A percentile compares a stretch with the other conserved stretches of the same genome.
phyloP scores from a whole-genome alignment of 345 rosid species.

The Euphorbia lathyris region DNA sequence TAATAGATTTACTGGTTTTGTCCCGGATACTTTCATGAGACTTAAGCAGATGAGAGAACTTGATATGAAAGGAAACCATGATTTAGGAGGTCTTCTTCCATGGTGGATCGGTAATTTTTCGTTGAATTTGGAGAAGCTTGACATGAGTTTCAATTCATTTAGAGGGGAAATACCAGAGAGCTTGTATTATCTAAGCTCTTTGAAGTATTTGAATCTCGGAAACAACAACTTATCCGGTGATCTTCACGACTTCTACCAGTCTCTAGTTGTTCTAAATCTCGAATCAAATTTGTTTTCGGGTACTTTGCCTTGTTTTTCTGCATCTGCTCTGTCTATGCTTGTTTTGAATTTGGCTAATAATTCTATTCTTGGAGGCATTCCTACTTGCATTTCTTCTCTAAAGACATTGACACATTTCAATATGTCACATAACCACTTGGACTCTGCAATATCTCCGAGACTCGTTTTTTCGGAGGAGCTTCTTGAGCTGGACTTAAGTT shows the following conservation, averaged over 20 bases:
- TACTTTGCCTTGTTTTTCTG: conserved; percentile 80
- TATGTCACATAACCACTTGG: conserved; percentile 61
- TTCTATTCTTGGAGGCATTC: conserved; percentile 75
- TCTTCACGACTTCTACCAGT: conserved; percentile 57
- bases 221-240: conserved; percentile 59
- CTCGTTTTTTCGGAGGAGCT: conserved; percentile 69
- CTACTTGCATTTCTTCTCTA: conserved; percentile 76
- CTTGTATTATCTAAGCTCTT: conserved; percentile 46
- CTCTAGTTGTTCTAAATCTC: conserved; percentile 58
- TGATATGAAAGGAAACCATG: conserved; percentile 48
- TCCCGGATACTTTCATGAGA: conserved; percentile 46
- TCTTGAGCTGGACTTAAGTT: conserved; percentile 75
- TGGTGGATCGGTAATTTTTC: conserved; percentile 66
- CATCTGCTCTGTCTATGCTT: conserved; percentile 47
- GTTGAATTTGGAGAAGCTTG: conserved; percentile 55
- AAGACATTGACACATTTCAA: conserved; percentile 53
- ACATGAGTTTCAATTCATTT: conserved; percentile 69
- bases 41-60: conserved; percentile 58
- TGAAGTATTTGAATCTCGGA: conserved; percentile 60
- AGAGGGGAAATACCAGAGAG: conserved; percentile 58
- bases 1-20: conserved; percentile 50
- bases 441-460: conserved; percentile 63
- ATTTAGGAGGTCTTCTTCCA: conserved; percentile 57
- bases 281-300: conserved; percentile 69
- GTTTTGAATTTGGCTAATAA: conserved; percentile 61